Base-by-base conservation (phyloP, 2,329 filamentous ascomycete genomes). In the Alternaria gaisen region DNA sequence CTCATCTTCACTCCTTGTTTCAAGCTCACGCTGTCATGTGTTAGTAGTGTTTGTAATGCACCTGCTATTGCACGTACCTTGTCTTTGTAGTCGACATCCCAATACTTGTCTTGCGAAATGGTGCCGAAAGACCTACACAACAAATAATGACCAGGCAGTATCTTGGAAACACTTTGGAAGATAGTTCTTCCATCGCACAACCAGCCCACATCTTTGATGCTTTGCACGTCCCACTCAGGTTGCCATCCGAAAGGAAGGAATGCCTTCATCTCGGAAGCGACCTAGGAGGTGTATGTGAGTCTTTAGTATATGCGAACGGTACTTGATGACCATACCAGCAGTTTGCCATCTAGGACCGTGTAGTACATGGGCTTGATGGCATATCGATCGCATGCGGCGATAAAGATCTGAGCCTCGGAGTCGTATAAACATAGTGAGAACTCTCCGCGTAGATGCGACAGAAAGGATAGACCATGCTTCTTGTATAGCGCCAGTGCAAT, bases 301-400 rank as follows among this genome's bases (percentile, higher is more conserved):
- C 2, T 32, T 14, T 11, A 5, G 10, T 9, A 6, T 14, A 3
- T 20, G n/a, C 8, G 5, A 46, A 5, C 2, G 18, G 40, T 9
- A 10, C 11, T 43, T 3, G 26, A 43, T 24, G 3, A 5, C n/a
- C 61, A 47, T 58, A 66, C 64, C 30, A 86, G 70, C 4, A 88
- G 56, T 56, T 76, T 73, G 6, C 73, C 76, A 6, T 72, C 72
- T 1, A 79, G 64, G 1, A 80, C 60, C 0, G 84, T 86, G 74
- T 82, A 87, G 58, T 85, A 83, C 18, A 88, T 77, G 3, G 85
- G 85, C 70, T 88, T 88, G 67, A 88, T 84, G 4, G 86, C 86
- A 68, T 82, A 87, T 0, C 85, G 80, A 68, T 88, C 86, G 18
- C 85, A 73, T 1, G 78, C 84, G 0, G 82, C 84, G 38, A 87